These are phyloP conservation scores for Termitomyces sp. DNA, from an alignment of 1,284 basidiomycete genomes.

Conservation along the genomic window DNA sequence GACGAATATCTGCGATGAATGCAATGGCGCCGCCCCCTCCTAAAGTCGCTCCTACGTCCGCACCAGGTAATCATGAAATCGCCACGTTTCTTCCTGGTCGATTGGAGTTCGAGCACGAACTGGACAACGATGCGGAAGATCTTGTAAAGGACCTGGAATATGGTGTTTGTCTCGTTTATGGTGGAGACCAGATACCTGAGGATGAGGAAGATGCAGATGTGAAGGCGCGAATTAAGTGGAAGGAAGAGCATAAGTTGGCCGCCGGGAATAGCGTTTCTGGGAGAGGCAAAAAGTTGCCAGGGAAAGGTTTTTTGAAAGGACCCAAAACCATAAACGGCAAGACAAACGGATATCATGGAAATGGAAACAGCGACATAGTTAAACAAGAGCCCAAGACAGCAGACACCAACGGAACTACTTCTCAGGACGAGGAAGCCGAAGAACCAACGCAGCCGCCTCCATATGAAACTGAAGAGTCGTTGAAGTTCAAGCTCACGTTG, in stretches of 20 bases:
- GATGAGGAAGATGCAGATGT: constrained; percentile 72
- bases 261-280: constrained; percentile 19
- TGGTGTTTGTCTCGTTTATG: constrained; percentile 80
- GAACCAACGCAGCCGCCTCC: constrained; percentile 69
- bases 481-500: constrained; percentile 87
- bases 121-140: constrained; percentile 95
- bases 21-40: constrained; percentile 46
- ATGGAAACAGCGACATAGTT: constrained; percentile 42
- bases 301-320: constrained; percentile 41
- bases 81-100: constrained; percentile 93
- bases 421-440: constrained; percentile 42
- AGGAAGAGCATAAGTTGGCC: constrained; percentile 48
- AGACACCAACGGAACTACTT: constrained; percentile 36
- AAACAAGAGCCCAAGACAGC: constrained; percentile 44
- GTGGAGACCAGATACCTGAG: constrained; percentile 78
- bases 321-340: constrained; percentile 39
- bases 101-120: constrained; percentile 95
- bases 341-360: constrained; percentile 39
- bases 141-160: constrained; percentile 97
- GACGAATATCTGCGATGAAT: constrained; percentile 73
- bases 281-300: constrained; percentile 21
- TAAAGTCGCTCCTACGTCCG: constrained; percentile 83
- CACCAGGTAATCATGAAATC: constrained; percentile 92
- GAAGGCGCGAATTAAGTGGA: constrained; percentile 59
- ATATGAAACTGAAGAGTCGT: constrained; percentile 81